Conservation (phyloP, 495 filamentous ascomycete genomes). For the Penicillium roqueforti region DNA sequence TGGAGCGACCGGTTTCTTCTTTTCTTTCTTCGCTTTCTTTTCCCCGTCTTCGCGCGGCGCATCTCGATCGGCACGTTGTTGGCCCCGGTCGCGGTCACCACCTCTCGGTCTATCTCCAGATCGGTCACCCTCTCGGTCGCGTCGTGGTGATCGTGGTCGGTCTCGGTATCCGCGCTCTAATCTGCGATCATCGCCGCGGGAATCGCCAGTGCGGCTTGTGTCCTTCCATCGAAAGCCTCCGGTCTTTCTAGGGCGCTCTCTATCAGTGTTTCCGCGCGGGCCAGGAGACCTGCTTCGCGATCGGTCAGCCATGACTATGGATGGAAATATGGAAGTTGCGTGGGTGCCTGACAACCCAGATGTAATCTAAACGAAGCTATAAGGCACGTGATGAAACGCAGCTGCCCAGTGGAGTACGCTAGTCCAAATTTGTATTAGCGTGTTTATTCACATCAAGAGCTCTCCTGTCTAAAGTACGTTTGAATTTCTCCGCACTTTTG, state of each 20-base stretch:
- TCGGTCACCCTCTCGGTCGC: conserved; percentile 26
- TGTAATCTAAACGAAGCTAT: conserved; percentile 15
- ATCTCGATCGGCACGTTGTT: conserved; percentile 25
- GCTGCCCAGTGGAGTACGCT: conserved; percentile 5
- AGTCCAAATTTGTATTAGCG: conserved; percentile 21
- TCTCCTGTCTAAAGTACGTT: conserved; percentile 8
- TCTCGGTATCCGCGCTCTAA: conserved; percentile 56
- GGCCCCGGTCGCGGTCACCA: conserved; percentile 23
- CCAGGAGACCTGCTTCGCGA: conserved; percentile 37
- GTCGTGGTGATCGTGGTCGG: conserved; percentile 32
- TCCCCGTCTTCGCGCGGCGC: conserved; percentile 26
- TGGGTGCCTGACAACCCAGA: conserved; percentile 18
- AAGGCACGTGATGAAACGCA: conserved; percentile 27
- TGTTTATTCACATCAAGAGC: conserved; percentile 7
- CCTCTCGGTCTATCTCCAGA: conserved; percentile 24
- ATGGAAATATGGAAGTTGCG: conserved; percentile 11
- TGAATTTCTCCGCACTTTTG: neutral
- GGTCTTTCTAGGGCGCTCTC: conserved; percentile 29
- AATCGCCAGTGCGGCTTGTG: conserved; percentile 48
- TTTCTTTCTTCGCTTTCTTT: conserved; percentile 29
- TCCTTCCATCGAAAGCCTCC: conserved; percentile 66
- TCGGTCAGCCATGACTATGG: conserved; percentile 33
- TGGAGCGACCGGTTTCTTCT: conserved; percentile 31
- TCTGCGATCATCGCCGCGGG: conserved; percentile 42
- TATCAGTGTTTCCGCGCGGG: conserved; percentile 24